These are phyloP conservation scores for Basidiobolus meristosporus DNA, from an alignment of 371 early-diverging fungal genomes.

Conservation along the genomic window DNA sequence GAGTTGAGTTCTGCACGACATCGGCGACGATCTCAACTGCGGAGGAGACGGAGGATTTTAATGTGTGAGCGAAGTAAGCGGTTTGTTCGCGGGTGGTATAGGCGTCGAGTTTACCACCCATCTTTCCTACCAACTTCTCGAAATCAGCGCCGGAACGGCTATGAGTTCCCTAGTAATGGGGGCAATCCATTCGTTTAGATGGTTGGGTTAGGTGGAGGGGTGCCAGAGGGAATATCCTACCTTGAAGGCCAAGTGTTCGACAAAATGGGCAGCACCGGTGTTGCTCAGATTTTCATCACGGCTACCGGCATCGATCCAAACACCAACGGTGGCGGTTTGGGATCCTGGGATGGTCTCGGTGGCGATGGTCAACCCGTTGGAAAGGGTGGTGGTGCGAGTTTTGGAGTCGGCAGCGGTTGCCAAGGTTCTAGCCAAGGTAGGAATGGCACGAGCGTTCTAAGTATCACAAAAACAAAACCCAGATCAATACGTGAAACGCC, in stretches of 20 bases:
- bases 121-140: conserved; percentile 88
- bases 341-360: conserved; percentile 80
- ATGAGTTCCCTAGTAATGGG: conserved; percentile 75
- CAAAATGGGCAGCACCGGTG: conserved; percentile 94
- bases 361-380: conserved; percentile 93
- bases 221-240: conserved; percentile 19
- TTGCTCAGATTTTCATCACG: conserved; percentile 69
- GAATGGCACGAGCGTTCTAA: too few relatives aligned
- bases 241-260: conserved; percentile 98
- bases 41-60: conserved; percentile 65
- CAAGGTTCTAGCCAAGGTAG: too few relatives aligned
- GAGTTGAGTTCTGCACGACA: conserved; percentile 81
- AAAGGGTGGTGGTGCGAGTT: conserved; percentile 59
- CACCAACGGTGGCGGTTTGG: conserved; percentile 93
- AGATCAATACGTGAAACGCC: too few relatives aligned
- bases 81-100: conserved; percentile 97
- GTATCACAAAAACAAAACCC: too few relatives aligned
- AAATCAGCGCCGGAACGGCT: conserved; percentile 69
- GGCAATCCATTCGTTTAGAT: neutral
- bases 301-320: conserved; percentile 95
- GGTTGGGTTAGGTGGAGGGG: too few relatives aligned
- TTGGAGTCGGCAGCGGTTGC: neutral
- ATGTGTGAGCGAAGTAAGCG: conserved; percentile 89
- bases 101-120: conserved; percentile 94
- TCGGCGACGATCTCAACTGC: conserved; percentile 88